Evolutionary conservation across 2,329 filamentous ascomycete species (phyloP), one percentile per base, ranked within the genome.

Genomic region (Tetracladium maxilliforme): DNA sequence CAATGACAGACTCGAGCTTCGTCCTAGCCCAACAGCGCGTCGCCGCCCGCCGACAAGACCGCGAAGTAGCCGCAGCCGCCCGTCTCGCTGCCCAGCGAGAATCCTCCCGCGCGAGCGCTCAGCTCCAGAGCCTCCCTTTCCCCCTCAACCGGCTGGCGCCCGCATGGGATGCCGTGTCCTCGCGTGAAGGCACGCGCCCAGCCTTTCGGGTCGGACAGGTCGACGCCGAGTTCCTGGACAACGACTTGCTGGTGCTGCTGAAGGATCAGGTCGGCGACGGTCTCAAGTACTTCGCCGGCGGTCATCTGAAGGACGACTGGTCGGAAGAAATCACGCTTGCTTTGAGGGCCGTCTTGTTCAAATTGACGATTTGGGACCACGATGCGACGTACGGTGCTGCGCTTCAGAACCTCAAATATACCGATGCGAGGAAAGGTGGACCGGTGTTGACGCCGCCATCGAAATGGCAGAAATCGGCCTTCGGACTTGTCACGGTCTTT

Each of bases 311-410:
- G 30, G 83, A 93, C 47, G 81, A 92, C 42, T 94, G 82, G 73
- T 73, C 74, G 10, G 64, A 80, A 26, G 90, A 95, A 53, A 87
- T 95, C 27, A 62, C 78, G 33, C 62, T 94, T 15, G 66, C 61
- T 1, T 60, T 98, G 28, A 66, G 87, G 23, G 70, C 77, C 3
- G 58, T 84, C 4, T 58, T 98, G 6, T 98, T 94, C 61, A 98
- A 98, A 52, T 66, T 98, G 33, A 83, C 80, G 10, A 75, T 98
- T 30, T 98, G 90, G 90, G 86, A 95, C 49, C 82, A 94, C 48
- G 76, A 93, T 48, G 82, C 90, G 19, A 92, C 81, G 5, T 95
- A 98, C 49, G 90, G 90, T 31, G 90, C 90, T 8, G 75, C 82
- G 18, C 59, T 98, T 24, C 90, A 98, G 50, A 92, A 92, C 34